These are phyloP conservation scores for Cryptococcus jaspeensis DNA, from an alignment of 1,284 basidiomycete species.

Conservation along the genomic window DNA sequence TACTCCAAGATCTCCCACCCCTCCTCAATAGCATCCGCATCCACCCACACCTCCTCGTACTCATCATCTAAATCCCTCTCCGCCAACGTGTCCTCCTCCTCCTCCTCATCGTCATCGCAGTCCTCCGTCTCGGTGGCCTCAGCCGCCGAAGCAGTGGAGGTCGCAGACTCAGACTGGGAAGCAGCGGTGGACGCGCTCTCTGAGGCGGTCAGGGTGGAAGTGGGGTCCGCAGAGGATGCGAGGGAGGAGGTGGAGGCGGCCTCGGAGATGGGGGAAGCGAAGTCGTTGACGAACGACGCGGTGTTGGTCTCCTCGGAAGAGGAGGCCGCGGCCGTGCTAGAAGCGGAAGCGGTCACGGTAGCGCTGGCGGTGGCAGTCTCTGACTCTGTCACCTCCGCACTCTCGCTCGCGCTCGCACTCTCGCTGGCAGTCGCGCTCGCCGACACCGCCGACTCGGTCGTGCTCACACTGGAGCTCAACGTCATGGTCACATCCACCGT, in stretches of 20 bases:
- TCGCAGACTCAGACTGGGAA: conserved; percentile 8
- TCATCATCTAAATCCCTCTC: conserved; percentile 14
- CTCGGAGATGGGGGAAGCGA: conserved; percentile 5
- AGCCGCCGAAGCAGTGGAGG: conserved; percentile 12
- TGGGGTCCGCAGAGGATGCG: background rate
- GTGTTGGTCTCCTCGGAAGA: conserved; percentile 3
- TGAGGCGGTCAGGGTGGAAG: conserved; percentile 6
- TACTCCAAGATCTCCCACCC: conserved; percentile 23
- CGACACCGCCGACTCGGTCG: conserved; percentile 4
- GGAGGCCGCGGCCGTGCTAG: conserved; percentile 4
- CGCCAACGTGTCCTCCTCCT: background rate
- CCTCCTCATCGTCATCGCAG: conserved; percentile 1
- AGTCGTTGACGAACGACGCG: conserved; percentile 4
- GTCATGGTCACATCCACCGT: conserved; percentile 40
- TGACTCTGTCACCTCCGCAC: background rate
- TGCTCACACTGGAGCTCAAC: conserved; percentile 10
- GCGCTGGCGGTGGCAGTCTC: background rate
- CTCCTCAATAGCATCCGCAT: conserved; percentile 28
- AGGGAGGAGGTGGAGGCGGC: background rate
- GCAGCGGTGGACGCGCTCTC: conserved; percentile 5
- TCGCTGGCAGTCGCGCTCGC: conserved; percentile 4
- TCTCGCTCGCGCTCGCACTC: conserved; percentile 2
- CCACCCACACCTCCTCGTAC: conserved; percentile 34
- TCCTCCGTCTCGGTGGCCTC: conserved; percentile 10
- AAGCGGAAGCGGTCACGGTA: conserved; percentile 1